Conservation (phyloP, 1,284 basidiomycete genomes). For the Irpex sp. region DNA sequence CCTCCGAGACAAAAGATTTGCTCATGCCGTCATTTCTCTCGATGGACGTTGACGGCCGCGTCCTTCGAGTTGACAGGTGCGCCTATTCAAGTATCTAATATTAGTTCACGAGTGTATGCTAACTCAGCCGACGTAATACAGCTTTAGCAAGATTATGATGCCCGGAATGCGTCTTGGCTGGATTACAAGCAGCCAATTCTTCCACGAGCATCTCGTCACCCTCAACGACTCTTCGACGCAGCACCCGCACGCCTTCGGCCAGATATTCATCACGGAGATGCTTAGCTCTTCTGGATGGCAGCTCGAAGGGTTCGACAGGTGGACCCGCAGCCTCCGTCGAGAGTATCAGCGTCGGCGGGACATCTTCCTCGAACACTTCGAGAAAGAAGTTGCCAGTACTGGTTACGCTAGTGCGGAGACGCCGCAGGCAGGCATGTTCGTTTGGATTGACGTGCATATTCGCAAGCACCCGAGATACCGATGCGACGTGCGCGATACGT, state of each 20-base stretch:
- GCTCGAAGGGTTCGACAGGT: conserved; percentile 35
- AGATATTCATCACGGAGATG: conserved; percentile 38
- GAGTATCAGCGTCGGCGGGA: conserved; percentile 40
- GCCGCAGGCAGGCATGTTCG: conserved; percentile 42
- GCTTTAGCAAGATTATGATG: conserved; percentile 37
- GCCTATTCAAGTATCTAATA: conserved; percentile 7
- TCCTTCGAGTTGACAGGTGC: conserved; percentile 37
- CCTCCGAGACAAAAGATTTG: conserved; percentile 12
- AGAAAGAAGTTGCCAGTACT: conserved; percentile 27
- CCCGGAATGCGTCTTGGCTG: conserved; percentile 44
- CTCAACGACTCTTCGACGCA: conserved; percentile 38
- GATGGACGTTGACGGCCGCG: conserved; percentile 40
- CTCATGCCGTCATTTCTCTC: conserved; percentile 33
- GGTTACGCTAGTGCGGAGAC: conserved; percentile 26
- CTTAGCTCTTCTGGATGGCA: conserved; percentile 35
- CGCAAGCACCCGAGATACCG: conserved; percentile 30
- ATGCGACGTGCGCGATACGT: conserved; percentile 8
- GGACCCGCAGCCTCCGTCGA: conserved; percentile 34
- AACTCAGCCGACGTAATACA: conserved; percentile 5
- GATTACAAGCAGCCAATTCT: conserved; percentile 35
- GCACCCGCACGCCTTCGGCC: conserved; percentile 41
- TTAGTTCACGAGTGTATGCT: not conserved
- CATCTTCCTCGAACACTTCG: conserved; percentile 33
- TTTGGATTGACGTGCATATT: conserved; percentile 33
- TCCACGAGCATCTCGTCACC: conserved; percentile 31